Evolutionary conservation across 1,284 basidiomycete genomes (phyloP).

Genomic region (Singerocomus inundabilis): DNA sequence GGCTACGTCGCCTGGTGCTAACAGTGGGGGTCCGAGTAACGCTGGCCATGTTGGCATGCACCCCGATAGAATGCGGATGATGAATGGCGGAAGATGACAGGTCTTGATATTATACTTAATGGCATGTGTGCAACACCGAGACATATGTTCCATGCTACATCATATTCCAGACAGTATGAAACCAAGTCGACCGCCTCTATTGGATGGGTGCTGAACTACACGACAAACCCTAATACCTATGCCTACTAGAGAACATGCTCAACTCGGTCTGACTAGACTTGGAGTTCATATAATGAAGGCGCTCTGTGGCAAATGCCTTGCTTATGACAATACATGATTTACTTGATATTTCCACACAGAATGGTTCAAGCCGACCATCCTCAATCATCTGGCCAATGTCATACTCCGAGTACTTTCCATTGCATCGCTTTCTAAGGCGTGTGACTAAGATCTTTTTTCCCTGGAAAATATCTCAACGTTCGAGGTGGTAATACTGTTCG

Average conservation of each 20-base stretch:
- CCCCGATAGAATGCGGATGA: constrained; percentile 85
- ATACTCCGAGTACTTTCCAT: constrained; percentile 22
- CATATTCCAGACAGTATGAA: not conserved
- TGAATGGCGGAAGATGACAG: constrained; percentile 44
- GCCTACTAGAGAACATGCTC: not conserved
- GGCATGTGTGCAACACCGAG: not conserved
- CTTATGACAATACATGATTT: constrained; percentile 23
- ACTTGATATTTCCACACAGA: constrained; percentile 42
- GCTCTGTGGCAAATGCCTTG: constrained; percentile 23
- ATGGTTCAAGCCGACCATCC: constrained; percentile 36
- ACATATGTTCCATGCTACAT: not conserved
- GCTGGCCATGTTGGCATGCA: constrained; percentile 63
- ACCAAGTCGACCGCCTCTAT: not conserved
- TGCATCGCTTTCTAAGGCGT: constrained; percentile 36
- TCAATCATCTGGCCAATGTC: constrained; percentile 37
- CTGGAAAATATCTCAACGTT: constrained; percentile 22
- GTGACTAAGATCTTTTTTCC: constrained; percentile 34
- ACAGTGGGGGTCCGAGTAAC: constrained; percentile 29
- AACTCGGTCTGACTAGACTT: constrained; percentile 2
- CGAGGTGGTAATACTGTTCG: not conserved
- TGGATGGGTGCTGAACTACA: too few species aligned
- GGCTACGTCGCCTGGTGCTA: constrained; percentile 22
- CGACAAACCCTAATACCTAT: not conserved
- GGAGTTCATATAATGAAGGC: constrained; percentile 19
- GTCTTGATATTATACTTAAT: not conserved